Percentiles rank a stretch among this genome's conserved stretches.
Conservation (phyloP, 768 basidiomycete genomes). For the Mycena latifolia region DNA sequence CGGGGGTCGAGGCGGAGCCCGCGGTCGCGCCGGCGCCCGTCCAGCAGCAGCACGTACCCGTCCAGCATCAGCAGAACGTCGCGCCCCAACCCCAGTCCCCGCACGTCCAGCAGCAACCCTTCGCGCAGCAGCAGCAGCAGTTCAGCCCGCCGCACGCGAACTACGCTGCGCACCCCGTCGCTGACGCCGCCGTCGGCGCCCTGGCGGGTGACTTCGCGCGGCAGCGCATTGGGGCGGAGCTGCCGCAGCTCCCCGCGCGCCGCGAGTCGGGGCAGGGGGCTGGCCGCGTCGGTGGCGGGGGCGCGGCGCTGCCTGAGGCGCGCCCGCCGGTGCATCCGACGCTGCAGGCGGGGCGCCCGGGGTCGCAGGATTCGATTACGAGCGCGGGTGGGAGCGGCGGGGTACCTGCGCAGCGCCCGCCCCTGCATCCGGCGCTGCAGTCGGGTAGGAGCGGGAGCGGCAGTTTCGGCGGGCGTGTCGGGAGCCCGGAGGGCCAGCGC, state of each 20-base stretch:
- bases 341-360: conserved; percentile 11
- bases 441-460: not conserved
- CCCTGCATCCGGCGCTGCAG: too few relatives aligned
- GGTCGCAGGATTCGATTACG: conserved; percentile 7
- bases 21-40: not conserved
- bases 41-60: conserved; percentile 8
- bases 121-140: too few relatives aligned
- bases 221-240: conserved; percentile 10
- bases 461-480: conserved; percentile 3
- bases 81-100: not conserved
- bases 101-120: not conserved
- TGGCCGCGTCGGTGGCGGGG: not conserved
- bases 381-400: not conserved
- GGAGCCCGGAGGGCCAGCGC: conserved; percentile 19
- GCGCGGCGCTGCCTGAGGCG: not conserved
- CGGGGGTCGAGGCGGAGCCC: conserved; percentile 62
- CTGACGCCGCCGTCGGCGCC: conserved; percentile 21
- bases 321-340: conserved; percentile 33
- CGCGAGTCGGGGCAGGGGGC: conserved; percentile 7
- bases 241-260: conserved; percentile 24
- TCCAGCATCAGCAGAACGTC: conserved; percentile 18
- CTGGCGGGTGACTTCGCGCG: conserved; percentile 28
- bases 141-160: too few relatives aligned
- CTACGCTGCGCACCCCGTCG: not conserved
- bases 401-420: not conserved